Evolutionary conservation across 371 early-diverging fungal species (phyloP).

Genomic region (Actinomucor elegans): DNA sequence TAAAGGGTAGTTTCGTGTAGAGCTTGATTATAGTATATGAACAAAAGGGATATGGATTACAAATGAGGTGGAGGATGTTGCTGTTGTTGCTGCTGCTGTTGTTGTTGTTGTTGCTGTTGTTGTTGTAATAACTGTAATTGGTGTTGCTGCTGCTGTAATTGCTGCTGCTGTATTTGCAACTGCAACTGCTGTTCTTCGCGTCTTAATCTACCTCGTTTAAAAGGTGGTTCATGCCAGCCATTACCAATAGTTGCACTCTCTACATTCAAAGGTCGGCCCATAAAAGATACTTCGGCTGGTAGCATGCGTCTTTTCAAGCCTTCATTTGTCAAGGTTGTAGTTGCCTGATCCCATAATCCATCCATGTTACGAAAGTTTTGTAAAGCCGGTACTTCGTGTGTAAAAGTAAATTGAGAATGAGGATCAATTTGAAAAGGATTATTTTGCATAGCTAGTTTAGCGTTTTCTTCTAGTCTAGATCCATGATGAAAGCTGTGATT

Average conservation of each 20-base stretch:
- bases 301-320: constrained; percentile 29
- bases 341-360: constrained; percentile 16
- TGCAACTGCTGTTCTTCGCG: constrained; percentile 27
- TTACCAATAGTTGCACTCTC: too few species aligned
- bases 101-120: constrained; percentile 6
- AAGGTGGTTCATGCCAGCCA: constrained; percentile 36
- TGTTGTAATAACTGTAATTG: background rate
- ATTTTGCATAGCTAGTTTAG: constrained; percentile 13
- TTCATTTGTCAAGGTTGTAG: constrained; percentile 16
- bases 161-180: constrained; percentile 4
- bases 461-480: background rate
- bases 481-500: background rate
- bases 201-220: constrained; percentile 37
- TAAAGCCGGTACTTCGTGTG: constrained; percentile 17
- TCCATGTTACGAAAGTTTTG: constrained; percentile 8
- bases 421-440: constrained; percentile 49
- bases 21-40: background rate
- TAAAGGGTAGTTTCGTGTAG: background rate
- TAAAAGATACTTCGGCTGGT: constrained; percentile 37
- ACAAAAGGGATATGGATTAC: background rate
- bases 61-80: constrained; percentile 2
- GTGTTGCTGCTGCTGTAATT: background rate
- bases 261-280: constrained; percentile 40
- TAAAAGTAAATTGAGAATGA: constrained; percentile 47
- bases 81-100: constrained; percentile 8